Percentiles rank a stretch among this genome's conserved stretches.
phyloP scores from a whole-genome alignment of 768 basidiomycete genomes.

The Mycena floridula region DNA sequence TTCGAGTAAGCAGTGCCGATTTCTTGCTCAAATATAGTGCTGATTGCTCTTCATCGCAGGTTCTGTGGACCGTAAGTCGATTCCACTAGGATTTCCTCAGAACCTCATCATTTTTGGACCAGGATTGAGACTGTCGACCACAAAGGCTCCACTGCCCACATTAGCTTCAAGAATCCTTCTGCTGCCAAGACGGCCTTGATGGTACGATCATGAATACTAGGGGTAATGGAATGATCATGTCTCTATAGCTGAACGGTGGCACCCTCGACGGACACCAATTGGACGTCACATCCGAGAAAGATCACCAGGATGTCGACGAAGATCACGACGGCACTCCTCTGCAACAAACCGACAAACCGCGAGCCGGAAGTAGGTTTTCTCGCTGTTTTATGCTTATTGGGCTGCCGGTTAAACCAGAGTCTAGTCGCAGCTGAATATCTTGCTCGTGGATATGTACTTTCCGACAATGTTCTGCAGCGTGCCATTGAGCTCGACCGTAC shows the following conservation, averaged over 20 bases:
- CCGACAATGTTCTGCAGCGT: conserved; percentile 69
- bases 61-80: conserved; percentile 79
- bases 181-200: conserved; percentile 86
- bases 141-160: conserved; percentile 49
- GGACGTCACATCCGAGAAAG: conserved; percentile 62
- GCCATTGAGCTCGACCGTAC: conserved; percentile 78
- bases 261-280: conserved; percentile 68
- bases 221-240: background rate
- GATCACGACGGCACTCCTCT: conserved; percentile 33
- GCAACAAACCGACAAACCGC: conserved; percentile 88
- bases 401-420: too few species aligned
- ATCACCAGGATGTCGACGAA: conserved; percentile 50
- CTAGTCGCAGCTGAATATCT: conserved; percentile 90
- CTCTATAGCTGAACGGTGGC: conserved; percentile 60
- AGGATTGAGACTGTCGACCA: conserved; percentile 67
- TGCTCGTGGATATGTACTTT: conserved; percentile 80
- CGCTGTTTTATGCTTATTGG: too few species aligned
- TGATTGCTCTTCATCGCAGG: too few species aligned
- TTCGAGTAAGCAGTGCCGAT: conserved; percentile 79
- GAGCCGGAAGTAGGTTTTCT: conserved; percentile 64
- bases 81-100: conserved; percentile 1
- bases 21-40: too few species aligned
- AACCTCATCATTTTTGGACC: conserved; percentile 1
- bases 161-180: conserved; percentile 78
- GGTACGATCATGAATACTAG: conserved; percentile 28